A percentile compares a stretch with the other conserved stretches of the same genome.
These are phyloP conservation scores for Scutellaria barbata DNA, from an alignment of 257 asterid genomes.

Conservation along the genomic window DNA sequence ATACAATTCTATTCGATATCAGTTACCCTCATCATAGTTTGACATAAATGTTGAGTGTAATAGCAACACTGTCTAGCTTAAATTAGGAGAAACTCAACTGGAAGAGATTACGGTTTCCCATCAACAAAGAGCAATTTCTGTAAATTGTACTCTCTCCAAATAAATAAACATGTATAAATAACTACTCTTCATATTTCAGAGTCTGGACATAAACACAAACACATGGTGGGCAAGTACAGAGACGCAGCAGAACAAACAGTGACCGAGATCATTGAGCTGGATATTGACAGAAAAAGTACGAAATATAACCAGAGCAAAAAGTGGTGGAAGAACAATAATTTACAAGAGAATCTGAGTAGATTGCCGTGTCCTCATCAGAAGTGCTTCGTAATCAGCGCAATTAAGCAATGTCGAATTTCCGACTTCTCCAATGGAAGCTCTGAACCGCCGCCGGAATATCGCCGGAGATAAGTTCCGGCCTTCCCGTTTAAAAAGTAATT, in stretches of 20 bases:
- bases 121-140: not conserved
- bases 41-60: not conserved
- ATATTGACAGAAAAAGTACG: no score
- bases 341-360: not conserved
- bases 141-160: not conserved
- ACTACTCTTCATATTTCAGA: constrained; percentile 8
- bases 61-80: not conserved
- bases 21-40: not conserved
- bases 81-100: not conserved
- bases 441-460: no score
- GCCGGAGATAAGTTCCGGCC: no score
- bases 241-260: not conserved
- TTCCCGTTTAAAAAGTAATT: no score
- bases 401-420: not conserved
- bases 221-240: constrained; percentile 28
- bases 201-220: constrained; percentile 28
- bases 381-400: constrained; percentile 11
- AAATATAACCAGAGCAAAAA: not conserved
- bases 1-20: not conserved
- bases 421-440: not conserved
- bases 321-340: not conserved
- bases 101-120: not conserved
- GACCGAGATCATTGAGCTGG: not conserved
- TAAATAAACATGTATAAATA: not conserved
- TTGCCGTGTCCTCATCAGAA: not conserved